phyloP scores from a whole-genome alignment of 805 yeast species.

The Lipomyces sp. region DNA sequence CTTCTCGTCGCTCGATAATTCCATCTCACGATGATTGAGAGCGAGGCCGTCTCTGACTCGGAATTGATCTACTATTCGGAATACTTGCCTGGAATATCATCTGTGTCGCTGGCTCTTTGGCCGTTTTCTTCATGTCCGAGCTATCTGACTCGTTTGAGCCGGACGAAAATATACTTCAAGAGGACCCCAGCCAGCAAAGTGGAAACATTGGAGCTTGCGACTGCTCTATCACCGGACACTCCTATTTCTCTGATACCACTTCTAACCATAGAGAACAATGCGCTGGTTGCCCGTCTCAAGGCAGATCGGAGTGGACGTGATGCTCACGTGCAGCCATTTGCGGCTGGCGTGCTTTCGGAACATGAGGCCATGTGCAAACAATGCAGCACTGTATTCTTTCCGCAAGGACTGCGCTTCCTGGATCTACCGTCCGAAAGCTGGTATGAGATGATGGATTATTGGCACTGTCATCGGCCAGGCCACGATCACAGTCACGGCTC shows the following conservation, averaged over 20 bases:
- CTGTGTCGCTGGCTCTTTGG: slow-evolving; percentile 9
- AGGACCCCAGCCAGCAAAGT: not conserved
- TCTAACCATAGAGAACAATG: not conserved
- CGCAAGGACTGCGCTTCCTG: slow-evolving; percentile 26
- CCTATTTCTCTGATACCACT: slow-evolving; percentile 5
- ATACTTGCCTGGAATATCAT: slow-evolving; percentile 15
- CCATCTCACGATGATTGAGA: too few species aligned
- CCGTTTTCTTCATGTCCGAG: slow-evolving; percentile 10
- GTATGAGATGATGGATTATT: slow-evolving; percentile 93
- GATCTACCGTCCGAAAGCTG: slow-evolving; percentile 90
- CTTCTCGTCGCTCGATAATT: too few species aligned
- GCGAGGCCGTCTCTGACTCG: too few species aligned
- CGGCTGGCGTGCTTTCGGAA: slow-evolving; percentile 10
- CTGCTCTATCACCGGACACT: slow-evolving; percentile 13
- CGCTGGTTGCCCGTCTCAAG: slow-evolving; percentile 6
- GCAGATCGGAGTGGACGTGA: slow-evolving; percentile 8
- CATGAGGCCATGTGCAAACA: slow-evolving; percentile 7
- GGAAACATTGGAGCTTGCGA: slow-evolving; percentile 7
- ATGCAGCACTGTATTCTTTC: slow-evolving; percentile 8
- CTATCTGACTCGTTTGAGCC: slow-evolving; percentile 10
- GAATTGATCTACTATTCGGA: too few species aligned
- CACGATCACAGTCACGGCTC: slow-evolving; percentile 10
- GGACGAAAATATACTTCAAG: slow-evolving; percentile 13
- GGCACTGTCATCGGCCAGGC: slow-evolving; percentile 81
- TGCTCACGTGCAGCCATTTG: slow-evolving; percentile 1